Conservation (phyloP, 495 filamentous ascomycete genomes). For the Opeltia flavorubescens region DNA sequence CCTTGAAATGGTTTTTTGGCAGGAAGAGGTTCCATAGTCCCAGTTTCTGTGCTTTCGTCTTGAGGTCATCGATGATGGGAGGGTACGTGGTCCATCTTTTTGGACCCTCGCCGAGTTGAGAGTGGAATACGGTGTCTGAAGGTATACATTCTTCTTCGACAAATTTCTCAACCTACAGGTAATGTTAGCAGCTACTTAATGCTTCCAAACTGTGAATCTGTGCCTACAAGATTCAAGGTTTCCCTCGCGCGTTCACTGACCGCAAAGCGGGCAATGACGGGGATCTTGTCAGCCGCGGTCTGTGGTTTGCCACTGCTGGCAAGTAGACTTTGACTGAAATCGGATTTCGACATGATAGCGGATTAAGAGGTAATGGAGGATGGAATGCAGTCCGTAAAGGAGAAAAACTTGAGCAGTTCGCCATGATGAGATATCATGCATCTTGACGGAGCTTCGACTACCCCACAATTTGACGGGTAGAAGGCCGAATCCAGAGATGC, state of each 20-base stretch:
- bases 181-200: not conserved
- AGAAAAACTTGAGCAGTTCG: not conserved
- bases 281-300: constrained; percentile 36
- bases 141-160: constrained; percentile 93
- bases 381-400: not conserved
- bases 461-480: not conserved
- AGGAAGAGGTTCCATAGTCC: constrained; percentile 98
- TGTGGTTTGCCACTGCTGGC: constrained; percentile 14
- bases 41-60: constrained; percentile 65
- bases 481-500: not conserved
- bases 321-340: constrained; percentile 14
- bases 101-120: constrained; percentile 63
- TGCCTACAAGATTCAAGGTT: constrained; percentile 54
- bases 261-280: constrained; percentile 45
- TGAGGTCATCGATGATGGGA: constrained; percentile 71
- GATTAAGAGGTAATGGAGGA: not conserved
- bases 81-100: constrained; percentile 69
- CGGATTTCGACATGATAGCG: constrained; percentile 13
- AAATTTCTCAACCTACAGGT: constrained; percentile 67
- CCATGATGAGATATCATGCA: not conserved
- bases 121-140: constrained; percentile 61
- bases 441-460: not conserved
- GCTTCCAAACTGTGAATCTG: not conserved
- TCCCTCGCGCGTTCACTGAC: constrained; percentile 74
- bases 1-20: constrained; percentile 82